Evolutionary conservation across 805 yeast species (phyloP), one percentile per base, ranked within the genome.

Genomic region (Monosporozyma unispora): DNA sequence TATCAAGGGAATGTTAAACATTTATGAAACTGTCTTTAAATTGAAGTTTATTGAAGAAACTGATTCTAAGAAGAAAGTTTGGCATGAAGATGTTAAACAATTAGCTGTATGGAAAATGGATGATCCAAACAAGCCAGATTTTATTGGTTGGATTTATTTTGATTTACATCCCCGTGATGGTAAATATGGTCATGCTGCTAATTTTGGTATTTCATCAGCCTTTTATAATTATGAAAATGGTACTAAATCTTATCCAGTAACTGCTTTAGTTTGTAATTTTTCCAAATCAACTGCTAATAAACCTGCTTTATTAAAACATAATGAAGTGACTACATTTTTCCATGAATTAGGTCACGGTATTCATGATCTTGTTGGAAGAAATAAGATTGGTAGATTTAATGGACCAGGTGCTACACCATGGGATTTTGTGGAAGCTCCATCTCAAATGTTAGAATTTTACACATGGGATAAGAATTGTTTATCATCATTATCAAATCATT

Each of bases 271-370:
- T 29, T 86, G 95, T 70, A 87, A 86, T 66, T 87, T 87, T 66
- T 82, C 93, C 28, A 82, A 82, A 61, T 88, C 91, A 42, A 76
- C 83, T 4, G 68, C 70, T 16, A 77, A 73, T 23, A 84, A 81
- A 61, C 95, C 91, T 19, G 79, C 90, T 1, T 71, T 87, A 56
- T 74, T 87, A 58, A 82, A 82, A 58, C 95, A 87, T 63, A 73
- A 72, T 54, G 95, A 87, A 63, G 87, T 87, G 11, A 81, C 81
- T 21, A 87, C 95, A 0, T 83, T 87, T 57, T 87, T 87, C 81
- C 96, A 87, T 62, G 96, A 87, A 66, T 74, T 87, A 55, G 96
- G 96, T 23, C 96, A 87, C 61, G 96, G 95, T 50, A 83, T 87
- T 50, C 96, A 87, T 66, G 84, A 80, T 56, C 68, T 86, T 45